phyloP scores from a whole-genome alignment of 352 stramenopile species.

The Pythium rishiriense region DNA sequence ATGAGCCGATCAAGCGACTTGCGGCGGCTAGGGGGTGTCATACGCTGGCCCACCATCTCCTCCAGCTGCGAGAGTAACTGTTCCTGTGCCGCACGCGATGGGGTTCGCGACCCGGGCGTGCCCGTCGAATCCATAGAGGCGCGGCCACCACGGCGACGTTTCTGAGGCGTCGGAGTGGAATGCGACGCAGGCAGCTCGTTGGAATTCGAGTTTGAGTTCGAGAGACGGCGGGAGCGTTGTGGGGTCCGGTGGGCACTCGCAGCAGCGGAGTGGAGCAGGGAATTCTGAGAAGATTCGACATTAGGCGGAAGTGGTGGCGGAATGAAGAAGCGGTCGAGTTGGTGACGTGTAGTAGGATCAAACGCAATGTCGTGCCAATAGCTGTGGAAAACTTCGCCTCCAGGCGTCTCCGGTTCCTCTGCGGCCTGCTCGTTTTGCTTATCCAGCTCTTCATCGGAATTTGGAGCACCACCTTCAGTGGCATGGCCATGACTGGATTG shows the following conservation, averaged over 20 bases:
- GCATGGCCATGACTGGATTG: neutral
- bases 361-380: slow-evolving; percentile 14
- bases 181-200: neutral
- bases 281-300: neutral
- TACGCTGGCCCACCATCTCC: slow-evolving; percentile 24
- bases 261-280: neutral
- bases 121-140: slow-evolving; percentile 5
- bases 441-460: neutral
- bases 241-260: slow-evolving; percentile 8
- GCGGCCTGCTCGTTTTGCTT: neutral
- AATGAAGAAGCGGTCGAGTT: slow-evolving; percentile 21
- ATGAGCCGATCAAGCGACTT: slow-evolving; percentile 22
- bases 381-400: slow-evolving; percentile 13
- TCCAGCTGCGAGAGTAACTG: slow-evolving; percentile 18
- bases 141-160: neutral
- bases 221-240: slow-evolving; percentile 15
- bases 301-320: slow-evolving; percentile 1
- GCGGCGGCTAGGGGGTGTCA: slow-evolving; percentile 21
- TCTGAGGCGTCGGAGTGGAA: slow-evolving; percentile 10
- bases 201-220: slow-evolving; percentile 3
- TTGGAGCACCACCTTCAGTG: neutral
- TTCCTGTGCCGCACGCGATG: slow-evolving; percentile 7
- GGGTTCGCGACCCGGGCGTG: slow-evolving; percentile 9
- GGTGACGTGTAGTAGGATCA: neutral
- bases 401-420: neutral